These are phyloP conservation scores for Pythium phragmitis DNA, from an alignment of 352 stramenopile genomes.

Conservation along the genomic window DNA sequence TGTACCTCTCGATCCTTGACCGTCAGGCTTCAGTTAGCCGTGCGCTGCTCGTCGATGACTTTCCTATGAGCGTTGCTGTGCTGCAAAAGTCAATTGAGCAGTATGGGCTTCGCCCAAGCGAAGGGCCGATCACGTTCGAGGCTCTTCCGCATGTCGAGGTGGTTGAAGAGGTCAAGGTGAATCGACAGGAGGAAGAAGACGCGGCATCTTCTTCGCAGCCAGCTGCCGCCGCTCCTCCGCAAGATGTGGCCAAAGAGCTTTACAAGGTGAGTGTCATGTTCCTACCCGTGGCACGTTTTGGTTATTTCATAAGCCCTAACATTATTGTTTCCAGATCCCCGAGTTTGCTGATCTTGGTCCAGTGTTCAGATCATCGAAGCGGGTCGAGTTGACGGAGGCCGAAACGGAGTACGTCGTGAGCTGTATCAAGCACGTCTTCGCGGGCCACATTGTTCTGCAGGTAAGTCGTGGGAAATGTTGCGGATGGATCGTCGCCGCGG, in stretches of 20 bases:
- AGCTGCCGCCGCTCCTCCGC: slow-evolving; percentile 40
- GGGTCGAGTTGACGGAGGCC: slow-evolving; percentile 93
- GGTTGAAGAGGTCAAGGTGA: slow-evolving; percentile 40
- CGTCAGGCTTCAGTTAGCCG: slow-evolving; percentile 52
- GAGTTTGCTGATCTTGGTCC: slow-evolving; percentile 93
- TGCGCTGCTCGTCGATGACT: slow-evolving; percentile 67
- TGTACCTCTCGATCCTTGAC: slow-evolving; percentile 82
- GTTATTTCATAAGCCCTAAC: not conserved
- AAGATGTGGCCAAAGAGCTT: slow-evolving; percentile 89
- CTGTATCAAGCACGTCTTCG: slow-evolving; percentile 97
- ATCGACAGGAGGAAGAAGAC: slow-evolving; percentile 37
- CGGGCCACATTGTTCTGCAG: slow-evolving; percentile 93
- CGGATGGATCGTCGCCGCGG: slow-evolving; percentile 8
- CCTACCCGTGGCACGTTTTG: not conserved
- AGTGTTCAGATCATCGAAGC: slow-evolving; percentile 92
- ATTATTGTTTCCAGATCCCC: slow-evolving; percentile 68
- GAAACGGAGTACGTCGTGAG: slow-evolving; percentile 98
- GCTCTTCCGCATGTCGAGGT: slow-evolving; percentile 82
- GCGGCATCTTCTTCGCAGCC: slow-evolving; percentile 28
- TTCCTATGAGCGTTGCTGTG: slow-evolving; percentile 68
- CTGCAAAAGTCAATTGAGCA: slow-evolving; percentile 88
- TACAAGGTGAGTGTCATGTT: slow-evolving; percentile 77
- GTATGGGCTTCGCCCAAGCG: slow-evolving; percentile 74
- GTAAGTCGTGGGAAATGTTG: slow-evolving; percentile 22
- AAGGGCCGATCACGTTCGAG: slow-evolving; percentile 81